Evolutionary conservation across 192 early-diverging fungal genomes (phyloP).

Genomic region (Martensiomyces pterosporus): DNA sequence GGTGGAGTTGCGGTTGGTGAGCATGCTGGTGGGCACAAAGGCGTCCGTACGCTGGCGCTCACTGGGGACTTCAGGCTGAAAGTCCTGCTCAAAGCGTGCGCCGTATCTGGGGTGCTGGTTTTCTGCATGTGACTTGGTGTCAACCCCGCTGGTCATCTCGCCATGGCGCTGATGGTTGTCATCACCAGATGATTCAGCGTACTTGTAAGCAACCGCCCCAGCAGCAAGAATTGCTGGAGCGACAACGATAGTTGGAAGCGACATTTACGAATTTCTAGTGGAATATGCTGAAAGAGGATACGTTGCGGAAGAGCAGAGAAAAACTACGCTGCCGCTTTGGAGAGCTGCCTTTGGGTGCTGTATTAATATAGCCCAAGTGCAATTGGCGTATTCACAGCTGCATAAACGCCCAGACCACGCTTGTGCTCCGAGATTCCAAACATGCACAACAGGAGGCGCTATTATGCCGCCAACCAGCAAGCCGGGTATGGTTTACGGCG

Average conservation of each 20-base stretch:
- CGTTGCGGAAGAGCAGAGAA: too few species aligned
- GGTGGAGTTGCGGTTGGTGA: background rate
- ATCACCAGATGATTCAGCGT: background rate
- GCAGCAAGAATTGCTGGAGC: constrained; percentile 34
- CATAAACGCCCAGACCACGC: background rate
- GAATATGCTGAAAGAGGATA: too few species aligned
- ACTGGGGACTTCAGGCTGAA: constrained; percentile 11
- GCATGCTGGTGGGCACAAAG: constrained; percentile 34
- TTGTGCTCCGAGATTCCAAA: too few species aligned
- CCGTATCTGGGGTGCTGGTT: background rate
- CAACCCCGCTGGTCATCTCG: background rate
- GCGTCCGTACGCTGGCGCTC: constrained; percentile 17
- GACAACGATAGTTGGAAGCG: constrained; percentile 29
- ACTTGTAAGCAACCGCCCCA: constrained; percentile 31
- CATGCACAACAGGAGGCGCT: too few species aligned
- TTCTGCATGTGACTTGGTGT: background rate
- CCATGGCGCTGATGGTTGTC: background rate
- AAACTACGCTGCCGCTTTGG: too few species aligned
- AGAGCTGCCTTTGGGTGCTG: too few species aligned
- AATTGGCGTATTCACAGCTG: background rate
- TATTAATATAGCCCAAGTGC: too few species aligned
- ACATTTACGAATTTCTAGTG: background rate
- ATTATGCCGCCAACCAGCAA: too few species aligned
- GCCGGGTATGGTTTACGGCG: too few species aligned
- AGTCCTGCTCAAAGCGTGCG: constrained; percentile 13